These are phyloP conservation scores for Cucurbita moschata DNA, from an alignment of 306 rosid species.

Conservation along the genomic window DNA sequence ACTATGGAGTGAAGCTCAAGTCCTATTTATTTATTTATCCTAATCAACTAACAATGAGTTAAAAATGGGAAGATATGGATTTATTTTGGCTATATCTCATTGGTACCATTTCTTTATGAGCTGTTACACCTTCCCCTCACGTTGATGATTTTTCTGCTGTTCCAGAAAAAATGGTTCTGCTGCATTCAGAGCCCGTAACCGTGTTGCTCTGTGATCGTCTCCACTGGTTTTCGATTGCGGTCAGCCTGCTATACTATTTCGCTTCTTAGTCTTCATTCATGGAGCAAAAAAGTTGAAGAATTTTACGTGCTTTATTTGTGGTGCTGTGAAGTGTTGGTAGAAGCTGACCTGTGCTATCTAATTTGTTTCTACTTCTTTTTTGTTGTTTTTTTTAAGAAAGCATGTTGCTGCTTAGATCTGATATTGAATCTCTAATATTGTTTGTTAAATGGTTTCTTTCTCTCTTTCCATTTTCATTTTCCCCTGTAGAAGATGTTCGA, in stretches of 20 bases:
- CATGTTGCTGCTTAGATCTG: background rate
- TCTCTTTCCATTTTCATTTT: background rate
- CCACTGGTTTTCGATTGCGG: conserved; percentile 41
- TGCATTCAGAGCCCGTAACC: conserved; percentile 59
- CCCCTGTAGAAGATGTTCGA: background rate
- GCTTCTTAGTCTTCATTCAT: conserved; percentile 45
- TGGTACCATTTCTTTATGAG: background rate
- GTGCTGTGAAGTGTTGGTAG: conserved; percentile 34
- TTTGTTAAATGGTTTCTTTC: background rate
- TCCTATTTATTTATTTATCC: background rate
- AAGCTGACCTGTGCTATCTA: conserved; percentile 7
- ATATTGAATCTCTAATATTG: background rate
- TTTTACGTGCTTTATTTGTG: conserved; percentile 42
- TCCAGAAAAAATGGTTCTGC: conserved; percentile 99
- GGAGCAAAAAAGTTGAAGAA: conserved; percentile 38
- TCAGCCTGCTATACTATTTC: conserved; percentile 11
- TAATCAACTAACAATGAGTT: background rate
- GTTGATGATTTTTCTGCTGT: conserved; percentile 18
- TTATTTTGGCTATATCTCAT: background rate
- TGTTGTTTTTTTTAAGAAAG: background rate
- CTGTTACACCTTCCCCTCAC: background rate
- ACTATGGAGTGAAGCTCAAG: background rate
- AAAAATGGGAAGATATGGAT: background rate
- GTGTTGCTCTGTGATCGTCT: conserved; percentile 42
- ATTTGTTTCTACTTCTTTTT: background rate